Conservation (phyloP, 495 filamentous ascomycete genomes). For the Hypoxylon subgilvum region DNA sequence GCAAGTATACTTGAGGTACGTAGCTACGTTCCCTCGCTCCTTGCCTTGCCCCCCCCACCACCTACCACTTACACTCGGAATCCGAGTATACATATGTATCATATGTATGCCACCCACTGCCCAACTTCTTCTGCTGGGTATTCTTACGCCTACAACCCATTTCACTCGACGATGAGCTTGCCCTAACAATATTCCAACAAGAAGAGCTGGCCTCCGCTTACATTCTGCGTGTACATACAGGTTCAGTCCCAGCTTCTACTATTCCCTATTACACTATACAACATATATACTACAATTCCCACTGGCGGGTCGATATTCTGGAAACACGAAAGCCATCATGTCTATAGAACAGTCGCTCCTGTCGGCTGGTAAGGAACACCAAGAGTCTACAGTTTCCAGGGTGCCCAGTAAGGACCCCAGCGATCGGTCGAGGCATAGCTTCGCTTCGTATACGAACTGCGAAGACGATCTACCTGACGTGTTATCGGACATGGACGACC, state of each 20-base stretch:
- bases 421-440: slow-evolving; percentile 28
- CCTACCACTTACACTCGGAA: slow-evolving; percentile 18
- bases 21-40: slow-evolving; percentile 23
- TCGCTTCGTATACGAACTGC: slow-evolving; percentile 25
- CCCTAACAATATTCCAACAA: slow-evolving; percentile 26
- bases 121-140: slow-evolving; percentile 33
- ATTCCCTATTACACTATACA: background rate
- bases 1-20: slow-evolving; percentile 32
- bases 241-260: slow-evolving; percentile 25
- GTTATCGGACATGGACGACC: slow-evolving; percentile 37
- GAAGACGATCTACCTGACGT: slow-evolving; percentile 37
- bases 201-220: slow-evolving; percentile 44
- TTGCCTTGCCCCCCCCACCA: slow-evolving; percentile 1
- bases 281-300: slow-evolving; percentile 11
- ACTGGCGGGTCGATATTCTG: slow-evolving; percentile 18
- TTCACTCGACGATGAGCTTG: slow-evolving; percentile 26
- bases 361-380: slow-evolving; percentile 12
- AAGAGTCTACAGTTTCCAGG: slow-evolving; percentile 13
- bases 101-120: slow-evolving; percentile 34
- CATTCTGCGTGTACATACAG: slow-evolving; percentile 30
- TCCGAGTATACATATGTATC: slow-evolving; percentile 25
- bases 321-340: slow-evolving; percentile 32
- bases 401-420: slow-evolving; percentile 17
- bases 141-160: slow-evolving; percentile 13
- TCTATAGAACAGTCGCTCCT: slow-evolving; percentile 31